Percentiles rank a stretch among this genome's conserved stretches.
phyloP scores from a whole-genome alignment of 331 rosid species.

The Phaseolus coccineus region DNA sequence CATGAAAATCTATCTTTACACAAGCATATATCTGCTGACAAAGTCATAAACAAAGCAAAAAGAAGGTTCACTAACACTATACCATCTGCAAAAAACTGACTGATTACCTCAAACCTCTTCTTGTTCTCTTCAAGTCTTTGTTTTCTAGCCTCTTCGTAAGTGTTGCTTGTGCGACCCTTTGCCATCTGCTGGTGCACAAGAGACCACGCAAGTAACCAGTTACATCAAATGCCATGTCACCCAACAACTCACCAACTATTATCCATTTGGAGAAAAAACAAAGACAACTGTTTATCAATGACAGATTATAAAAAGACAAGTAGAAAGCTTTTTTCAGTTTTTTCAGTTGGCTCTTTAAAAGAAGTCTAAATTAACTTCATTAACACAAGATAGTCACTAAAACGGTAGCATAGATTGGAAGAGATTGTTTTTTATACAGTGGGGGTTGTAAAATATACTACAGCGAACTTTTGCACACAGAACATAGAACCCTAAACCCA shows the following conservation, averaged over 20 bases:
- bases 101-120: slow-evolving; percentile 69
- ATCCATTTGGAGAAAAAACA: not conserved
- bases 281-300: slow-evolving; percentile 12
- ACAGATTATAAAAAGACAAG: slow-evolving; percentile 14
- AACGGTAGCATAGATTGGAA: no score
- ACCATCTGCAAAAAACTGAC: not conserved
- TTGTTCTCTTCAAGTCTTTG: slow-evolving; percentile 73
- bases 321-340: not conserved
- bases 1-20: not conserved
- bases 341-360: no score
- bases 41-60: not conserved
- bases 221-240: not conserved
- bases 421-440: no score
- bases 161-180: slow-evolving; percentile 45
- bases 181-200: slow-evolving; percentile 41
- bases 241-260: slow-evolving; percentile 12
- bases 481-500: no score
- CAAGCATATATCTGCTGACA: not conserved
- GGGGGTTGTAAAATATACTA: no score
- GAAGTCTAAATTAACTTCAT: no score
- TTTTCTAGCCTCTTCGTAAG: slow-evolving; percentile 73
- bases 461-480: no score
- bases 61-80: not conserved
- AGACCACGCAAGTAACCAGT: not conserved
- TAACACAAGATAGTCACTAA: no score